These are phyloP conservation scores for Penicillium sp. DNA, from an alignment of 2,329 filamentous ascomycete genomes.

Conservation along the genomic window DNA sequence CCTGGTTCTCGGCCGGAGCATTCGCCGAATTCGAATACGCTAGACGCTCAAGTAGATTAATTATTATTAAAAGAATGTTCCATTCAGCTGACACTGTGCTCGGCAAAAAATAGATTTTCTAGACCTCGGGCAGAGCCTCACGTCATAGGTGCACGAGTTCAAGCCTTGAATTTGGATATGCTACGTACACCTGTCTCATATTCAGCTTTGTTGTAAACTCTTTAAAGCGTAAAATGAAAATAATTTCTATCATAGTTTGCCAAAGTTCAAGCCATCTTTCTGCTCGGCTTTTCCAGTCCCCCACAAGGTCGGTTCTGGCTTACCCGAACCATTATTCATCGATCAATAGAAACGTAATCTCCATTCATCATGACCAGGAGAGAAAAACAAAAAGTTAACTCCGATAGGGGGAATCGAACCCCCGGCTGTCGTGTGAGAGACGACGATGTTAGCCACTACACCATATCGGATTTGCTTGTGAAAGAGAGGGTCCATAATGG, in stretches of 20 bases:
- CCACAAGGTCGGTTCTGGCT: too few relatives aligned
- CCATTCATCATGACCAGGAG: background rate
- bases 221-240: too few relatives aligned
- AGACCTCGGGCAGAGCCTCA: background rate
- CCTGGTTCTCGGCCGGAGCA: background rate
- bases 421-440: conserved; percentile 32
- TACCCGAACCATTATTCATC: too few relatives aligned
- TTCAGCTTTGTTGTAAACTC: too few relatives aligned
- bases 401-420: conserved; percentile 32
- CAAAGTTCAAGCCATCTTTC: too few relatives aligned
- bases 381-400: conserved; percentile 4
- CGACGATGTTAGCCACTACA: conserved; percentile 32
- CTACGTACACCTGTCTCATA: too few relatives aligned
- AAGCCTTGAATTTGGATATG: too few relatives aligned
- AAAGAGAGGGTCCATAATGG: too few relatives aligned
- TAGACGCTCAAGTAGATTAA: background rate
- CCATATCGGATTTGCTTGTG: conserved; percentile 9
- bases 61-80: background rate
- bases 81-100: background rate
- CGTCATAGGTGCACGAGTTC: background rate
- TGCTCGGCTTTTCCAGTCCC: too few relatives aligned
- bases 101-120: background rate
- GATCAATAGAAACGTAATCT: background rate
- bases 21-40: background rate
- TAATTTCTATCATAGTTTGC: too few relatives aligned